Conservation (phyloP, 345 rosid genomes). For the Geranium rotundifolium region DNA sequence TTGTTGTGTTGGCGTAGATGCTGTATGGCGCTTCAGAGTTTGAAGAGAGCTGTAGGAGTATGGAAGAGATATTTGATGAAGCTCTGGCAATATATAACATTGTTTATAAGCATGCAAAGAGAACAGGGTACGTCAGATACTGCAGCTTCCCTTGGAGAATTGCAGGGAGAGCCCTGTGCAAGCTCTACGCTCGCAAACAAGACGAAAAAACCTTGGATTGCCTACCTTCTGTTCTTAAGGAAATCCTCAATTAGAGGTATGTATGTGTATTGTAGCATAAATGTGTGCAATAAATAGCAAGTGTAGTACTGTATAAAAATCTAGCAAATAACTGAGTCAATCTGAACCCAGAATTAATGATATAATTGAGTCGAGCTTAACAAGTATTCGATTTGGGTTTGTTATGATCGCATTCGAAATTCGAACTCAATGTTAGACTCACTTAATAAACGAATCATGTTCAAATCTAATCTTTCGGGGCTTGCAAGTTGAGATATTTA, state of each 20-base stretch:
- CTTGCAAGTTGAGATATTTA: too few relatives aligned
- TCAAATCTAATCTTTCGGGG: too few relatives aligned
- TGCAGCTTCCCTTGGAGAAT: constrained; percentile 71
- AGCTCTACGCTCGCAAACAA: constrained; percentile 12
- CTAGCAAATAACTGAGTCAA: too few relatives aligned
- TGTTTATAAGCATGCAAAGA: constrained; percentile 30
- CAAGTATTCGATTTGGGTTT: too few relatives aligned
- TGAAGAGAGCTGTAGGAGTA: constrained; percentile 29
- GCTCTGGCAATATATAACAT: constrained; percentile 48
- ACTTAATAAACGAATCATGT: too few relatives aligned
- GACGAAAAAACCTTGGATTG: constrained; percentile 16
- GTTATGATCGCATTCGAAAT: too few relatives aligned
- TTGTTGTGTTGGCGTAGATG: constrained; percentile 17
- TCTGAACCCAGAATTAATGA: too few relatives aligned
- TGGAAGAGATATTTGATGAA: constrained; percentile 31
- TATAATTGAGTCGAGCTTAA: too few relatives aligned
- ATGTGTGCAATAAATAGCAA: too few relatives aligned
- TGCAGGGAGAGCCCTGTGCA: constrained; percentile 55
- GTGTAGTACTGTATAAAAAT: too few relatives aligned
- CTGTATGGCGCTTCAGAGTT: constrained; percentile 42
- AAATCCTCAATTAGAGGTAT: constrained; percentile 18
- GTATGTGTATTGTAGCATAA: too few relatives aligned
- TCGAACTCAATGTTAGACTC: too few relatives aligned
- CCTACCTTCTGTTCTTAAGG: constrained; percentile 28
- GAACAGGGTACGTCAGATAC: background rate